These are phyloP conservation scores for Auriculariales sp. DNA, from an alignment of 768 basidiomycete species.

Conservation along the genomic window DNA sequence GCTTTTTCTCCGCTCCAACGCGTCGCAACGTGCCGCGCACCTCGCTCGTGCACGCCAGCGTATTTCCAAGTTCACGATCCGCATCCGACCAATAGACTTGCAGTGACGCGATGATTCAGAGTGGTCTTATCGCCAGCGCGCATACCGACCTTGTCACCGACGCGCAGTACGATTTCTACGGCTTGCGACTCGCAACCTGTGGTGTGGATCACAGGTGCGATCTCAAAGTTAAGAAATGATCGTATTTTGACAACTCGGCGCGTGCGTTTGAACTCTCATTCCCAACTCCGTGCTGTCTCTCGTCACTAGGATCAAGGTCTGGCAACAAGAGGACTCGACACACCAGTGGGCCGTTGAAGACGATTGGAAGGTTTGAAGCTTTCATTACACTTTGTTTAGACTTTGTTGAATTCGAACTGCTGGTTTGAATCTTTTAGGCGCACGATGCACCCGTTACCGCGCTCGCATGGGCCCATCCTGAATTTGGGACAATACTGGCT, in stretches of 20 bases:
- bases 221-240: constrained; percentile 8
- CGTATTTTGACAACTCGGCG: neutral
- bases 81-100: no score
- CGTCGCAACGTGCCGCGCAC: no score
- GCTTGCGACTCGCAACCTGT: constrained; percentile 64
- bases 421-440: constrained; percentile 39
- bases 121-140: constrained; percentile 61
- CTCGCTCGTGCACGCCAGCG: no score
- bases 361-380: constrained; percentile 69
- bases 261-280: constrained; percentile 12
- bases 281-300: constrained; percentile 4
- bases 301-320: constrained; percentile 60
- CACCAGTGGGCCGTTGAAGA: constrained; percentile 69
- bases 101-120: constrained; percentile 51
- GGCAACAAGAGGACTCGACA: constrained; percentile 58
- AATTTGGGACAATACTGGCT: constrained; percentile 78
- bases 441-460: constrained; percentile 83
- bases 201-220: constrained; percentile 68
- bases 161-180: constrained; percentile 84
- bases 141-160: constrained; percentile 77
- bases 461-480: constrained; percentile 83
- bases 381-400: neutral
- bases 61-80: no score
- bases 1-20: no score
- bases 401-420: neutral